Conservation (phyloP, 352 stramenopile species). For the Phytophthora foliorum region DNA sequence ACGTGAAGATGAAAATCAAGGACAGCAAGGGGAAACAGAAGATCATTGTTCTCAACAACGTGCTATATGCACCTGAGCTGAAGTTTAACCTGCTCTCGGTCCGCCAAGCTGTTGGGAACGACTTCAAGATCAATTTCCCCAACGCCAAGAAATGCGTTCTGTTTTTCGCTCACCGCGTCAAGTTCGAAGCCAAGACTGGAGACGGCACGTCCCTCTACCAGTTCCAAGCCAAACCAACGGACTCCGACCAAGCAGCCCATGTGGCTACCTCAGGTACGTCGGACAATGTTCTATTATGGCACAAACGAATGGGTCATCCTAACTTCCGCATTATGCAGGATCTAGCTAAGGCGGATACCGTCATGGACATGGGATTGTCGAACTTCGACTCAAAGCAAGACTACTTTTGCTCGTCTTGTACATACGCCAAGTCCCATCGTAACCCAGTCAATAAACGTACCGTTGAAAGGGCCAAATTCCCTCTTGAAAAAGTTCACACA, state of each 20-base stretch:
- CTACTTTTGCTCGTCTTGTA: slow-evolving; percentile 24
- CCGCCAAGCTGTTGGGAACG: slow-evolving; percentile 9
- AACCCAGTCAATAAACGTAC: slow-evolving; percentile 26
- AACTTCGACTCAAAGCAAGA: slow-evolving; percentile 4
- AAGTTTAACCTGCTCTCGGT: no score
- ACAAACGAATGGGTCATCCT: slow-evolving; percentile 1
- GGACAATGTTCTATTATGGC: slow-evolving; percentile 9
- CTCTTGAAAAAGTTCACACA: slow-evolving; percentile 24
- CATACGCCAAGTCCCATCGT: slow-evolving; percentile 21
- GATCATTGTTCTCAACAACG: slow-evolving; percentile 7
- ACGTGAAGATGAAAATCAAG: slow-evolving; percentile 15
- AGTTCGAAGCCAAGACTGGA: slow-evolving; percentile 18
- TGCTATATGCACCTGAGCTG: slow-evolving; percentile 8
- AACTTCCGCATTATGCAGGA: not conserved
- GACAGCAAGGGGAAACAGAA: slow-evolving; percentile 13
- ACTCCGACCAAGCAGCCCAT: not conserved
- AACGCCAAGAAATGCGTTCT: slow-evolving; percentile 24
- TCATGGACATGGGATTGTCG: not conserved
- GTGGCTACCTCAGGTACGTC: slow-evolving; percentile 2
- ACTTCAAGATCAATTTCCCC: slow-evolving; percentile 28
- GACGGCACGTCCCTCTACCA: slow-evolving; percentile 9
- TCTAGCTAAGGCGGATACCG: not conserved
- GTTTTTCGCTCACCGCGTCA: slow-evolving; percentile 10
- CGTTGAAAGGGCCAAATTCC: slow-evolving; percentile 24
- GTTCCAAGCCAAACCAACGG: not conserved